Base-by-base conservation (phyloP, 345 rosid genomes). In the Eutrema heterophyllum region DNA sequence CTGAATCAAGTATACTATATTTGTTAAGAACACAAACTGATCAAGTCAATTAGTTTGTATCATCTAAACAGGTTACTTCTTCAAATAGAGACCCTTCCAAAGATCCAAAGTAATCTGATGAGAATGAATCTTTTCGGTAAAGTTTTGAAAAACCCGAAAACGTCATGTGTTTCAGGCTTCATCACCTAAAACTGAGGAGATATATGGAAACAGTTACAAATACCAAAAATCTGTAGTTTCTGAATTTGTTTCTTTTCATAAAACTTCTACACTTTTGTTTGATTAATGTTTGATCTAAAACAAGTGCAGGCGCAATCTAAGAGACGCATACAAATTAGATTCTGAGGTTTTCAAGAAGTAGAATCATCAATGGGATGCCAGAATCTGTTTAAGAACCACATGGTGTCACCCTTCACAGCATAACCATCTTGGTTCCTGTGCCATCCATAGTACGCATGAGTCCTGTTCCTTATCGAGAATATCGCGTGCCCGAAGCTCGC, bases 401-500 rank as follows among this genome's bases (percentile, higher is more conserved):
- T 76, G 3, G 72, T 66, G 75, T 92, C 98, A 14, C 91, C 98
- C 74, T 92, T 84, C 61, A 87, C 89, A 0, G 92, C 84, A n/a
- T 57, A 85, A 4, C 95, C 96, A 74, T 90, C 96, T 36, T 90
- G 89, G 71, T 92, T 92, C 7, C 93, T 81, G 61, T 92, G 92
- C 98, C 96, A 92, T 40, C 82, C 79, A 45, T 83, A 87, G 68
- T 72, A 68, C 36, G 98, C 94, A 6, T 90, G 98, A 9, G 94
- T 87, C 63, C 87, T 48, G 83, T 92, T 92, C 86, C 82, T 86
- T 45, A 90, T 87, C 32, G 82, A 83, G 1, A 92, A 87, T 16
- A 82, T 78, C 30, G 92, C 96, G 30, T 92, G 96, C 1, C 98
- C 96, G n/a, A 88, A 92, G 64, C 98, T 90, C 35, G 96, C 92